Conservation (phyloP, 768 basidiomycete species). For the Rhodotorula taiwanensis region DNA sequence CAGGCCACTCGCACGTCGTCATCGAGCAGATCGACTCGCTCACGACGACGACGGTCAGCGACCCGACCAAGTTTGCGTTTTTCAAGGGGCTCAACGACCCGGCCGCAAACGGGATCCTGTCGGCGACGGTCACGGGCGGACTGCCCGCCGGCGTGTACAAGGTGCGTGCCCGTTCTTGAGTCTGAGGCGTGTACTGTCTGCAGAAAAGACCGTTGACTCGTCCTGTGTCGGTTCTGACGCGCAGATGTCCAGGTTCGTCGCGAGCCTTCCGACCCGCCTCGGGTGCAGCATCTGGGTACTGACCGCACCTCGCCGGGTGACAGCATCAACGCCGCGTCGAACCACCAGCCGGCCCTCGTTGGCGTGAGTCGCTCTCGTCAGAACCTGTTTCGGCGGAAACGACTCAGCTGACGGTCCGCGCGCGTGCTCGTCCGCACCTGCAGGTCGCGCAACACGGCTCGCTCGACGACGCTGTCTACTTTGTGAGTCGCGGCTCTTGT, state of each 20-base stretch:
- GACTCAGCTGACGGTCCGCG: neutral
- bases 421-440: neutral
- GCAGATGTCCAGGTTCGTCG: no score
- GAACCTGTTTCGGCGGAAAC: neutral
- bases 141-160: constrained; percentile 58
- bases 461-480: constrained; percentile 57
- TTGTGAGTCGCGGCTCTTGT: constrained; percentile 9
- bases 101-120: constrained; percentile 51
- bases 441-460: constrained; percentile 58
- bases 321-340: constrained; percentile 53
- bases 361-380: neutral
- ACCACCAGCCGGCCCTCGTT: constrained; percentile 51
- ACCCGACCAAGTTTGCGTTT: constrained; percentile 52
- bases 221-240: no score
- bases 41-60: constrained; percentile 51
- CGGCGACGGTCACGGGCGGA: constrained; percentile 53
- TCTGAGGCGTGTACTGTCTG: neutral
- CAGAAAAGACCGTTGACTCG: neutral
- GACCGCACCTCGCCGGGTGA: neutral
- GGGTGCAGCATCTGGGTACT: neutral
- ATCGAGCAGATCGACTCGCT: constrained; percentile 51
- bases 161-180: constrained; percentile 43
- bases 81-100: constrained; percentile 48
- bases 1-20: constrained; percentile 55
- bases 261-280: no score